Evolutionary conservation across 1,284 basidiomycete genomes (phyloP), one percentile per base, ranked within the genome.

Genomic region (Cutaneotrichosporon arboriforme): DNA sequence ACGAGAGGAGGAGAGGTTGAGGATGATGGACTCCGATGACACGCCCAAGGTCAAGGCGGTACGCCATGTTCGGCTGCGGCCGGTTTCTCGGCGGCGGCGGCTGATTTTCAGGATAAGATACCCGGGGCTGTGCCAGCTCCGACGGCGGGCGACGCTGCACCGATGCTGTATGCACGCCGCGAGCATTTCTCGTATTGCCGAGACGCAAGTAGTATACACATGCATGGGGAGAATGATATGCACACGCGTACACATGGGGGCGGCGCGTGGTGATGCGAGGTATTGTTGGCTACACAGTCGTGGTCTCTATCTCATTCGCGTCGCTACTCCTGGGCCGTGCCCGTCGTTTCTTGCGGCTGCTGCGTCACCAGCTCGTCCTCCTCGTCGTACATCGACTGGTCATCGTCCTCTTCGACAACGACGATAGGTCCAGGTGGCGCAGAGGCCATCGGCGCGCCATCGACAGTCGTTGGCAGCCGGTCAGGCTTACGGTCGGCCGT

Each of bases 401-500:
- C 33, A 31, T 34, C 43, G 31, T 52, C 48, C 35, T 23, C 42
- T 13, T 34, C 42, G n/a, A 23, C 21, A 4, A 20, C 34, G 38
- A 20, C 21, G 17, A 71, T 47, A 8, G 66, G 69, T 2, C 70
- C 70, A 1, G 69, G 66, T 4, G 63, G 58, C 4, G 70, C 53
- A 1, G 54, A 52, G 7, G 64, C 68, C 13, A 73, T 63, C 0
- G 70, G 70, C 33, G 56, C 64, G 3, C 69, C 63, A 18, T 57
- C 53, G 3, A 59, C 56, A 1, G 71, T 73, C 2, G 69, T 73
- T 13, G 71, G 67, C n/a, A 72, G 57, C 46, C 62, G 58, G 46
- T 72, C 71, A 2, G 69, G 67, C 50, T 68, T 66, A 31, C 71
- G 59, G 43, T 73, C 71, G 1, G 68, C 68, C 17, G 67, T 73